phyloP scores from a whole-genome alignment of 805 yeast genomes.

The Kuraishia borneana region DNA sequence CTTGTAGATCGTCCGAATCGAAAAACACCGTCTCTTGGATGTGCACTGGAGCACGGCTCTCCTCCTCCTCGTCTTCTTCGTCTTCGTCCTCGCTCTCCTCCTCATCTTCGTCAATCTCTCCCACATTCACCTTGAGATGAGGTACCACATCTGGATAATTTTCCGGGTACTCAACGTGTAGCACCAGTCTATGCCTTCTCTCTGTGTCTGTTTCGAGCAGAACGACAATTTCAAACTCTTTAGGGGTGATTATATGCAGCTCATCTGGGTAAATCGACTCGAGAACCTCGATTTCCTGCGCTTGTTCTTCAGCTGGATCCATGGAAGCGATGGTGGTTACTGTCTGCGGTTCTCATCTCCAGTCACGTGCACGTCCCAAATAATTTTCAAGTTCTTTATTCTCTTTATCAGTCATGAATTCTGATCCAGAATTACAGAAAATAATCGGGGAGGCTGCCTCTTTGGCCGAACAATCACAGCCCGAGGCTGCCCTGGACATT shows the following conservation, averaged over 20 bases:
- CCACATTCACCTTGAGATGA: slow-evolving; percentile 29
- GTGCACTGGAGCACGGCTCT: slow-evolving; percentile 29
- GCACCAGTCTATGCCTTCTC: slow-evolving; percentile 39
- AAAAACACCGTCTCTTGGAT: slow-evolving; percentile 51
- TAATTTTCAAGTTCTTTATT: not conserved
- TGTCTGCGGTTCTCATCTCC: too few relatives aligned
- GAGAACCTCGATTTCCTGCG: slow-evolving; percentile 81
- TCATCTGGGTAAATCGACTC: slow-evolving; percentile 94
- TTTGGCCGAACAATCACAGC: slow-evolving; percentile 33
- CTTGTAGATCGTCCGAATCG: slow-evolving; percentile 31
- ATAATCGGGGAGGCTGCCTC: slow-evolving; percentile 29
- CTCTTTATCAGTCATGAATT: not conserved
- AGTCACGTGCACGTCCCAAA: not conserved
- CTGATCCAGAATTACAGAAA: not conserved
- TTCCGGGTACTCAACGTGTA: slow-evolving; percentile 65
- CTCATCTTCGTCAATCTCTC: slow-evolving; percentile 17
- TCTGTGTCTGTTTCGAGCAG: slow-evolving; percentile 58
- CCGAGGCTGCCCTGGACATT: slow-evolving; percentile 40
- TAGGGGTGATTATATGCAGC: slow-evolving; percentile 32
- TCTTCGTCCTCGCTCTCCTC: slow-evolving; percentile 19
- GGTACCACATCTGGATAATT: slow-evolving; percentile 79
- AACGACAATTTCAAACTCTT: slow-evolving; percentile 46
- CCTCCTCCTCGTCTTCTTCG: slow-evolving; percentile 31
- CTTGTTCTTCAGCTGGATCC: slow-evolving; percentile 78
- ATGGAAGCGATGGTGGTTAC: slow-evolving; percentile 23